Base-by-base conservation (phyloP, 257 asterid genomes). In the Salvia miltiorrhiza region DNA sequence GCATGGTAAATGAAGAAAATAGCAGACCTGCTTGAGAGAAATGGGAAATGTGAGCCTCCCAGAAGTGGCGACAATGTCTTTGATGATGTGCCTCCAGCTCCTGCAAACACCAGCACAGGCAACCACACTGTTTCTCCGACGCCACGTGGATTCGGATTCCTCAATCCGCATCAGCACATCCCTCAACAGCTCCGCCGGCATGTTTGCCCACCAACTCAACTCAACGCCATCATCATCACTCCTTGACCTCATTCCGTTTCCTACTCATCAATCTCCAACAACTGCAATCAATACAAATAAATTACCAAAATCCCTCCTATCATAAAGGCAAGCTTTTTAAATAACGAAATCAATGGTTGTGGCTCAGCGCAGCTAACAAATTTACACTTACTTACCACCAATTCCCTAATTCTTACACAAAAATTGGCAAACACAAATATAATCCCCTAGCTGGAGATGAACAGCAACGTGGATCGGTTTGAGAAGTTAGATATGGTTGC, bases 71-170 rank as follows among this genome's bases (percentile, higher is more conserved):
- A 88, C 94, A 49, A 86, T 83, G 64, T 93, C 97, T 57, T 84
- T 90, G 88, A 85, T 82, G 5, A 87, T 84, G 19, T 83, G 92
- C 61, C 98, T 90, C 98, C 98, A 93, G 79, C 87, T 88, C 80
- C 89, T 81, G 65, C 98, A 92, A 80, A 90, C 97, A 70, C 97
- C 97, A 48, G 94, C 94, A 81, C 97, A 93, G 50, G 94, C 82
- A 79, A 88, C 90, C 66, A 90, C 95, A 80, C 79, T 77, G 86
- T 77, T 88, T 43, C 97, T 68, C 4, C 61, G 78, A n/a, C 86
- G 95, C 97, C 98, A 93, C 5, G 76, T 57, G 52, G 71, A 63
- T 56, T 90, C 98, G 0, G 96, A 85, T 26, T 73, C 88, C 83
- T 93, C 97, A 19, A 93, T 83, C 82, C 97, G 63, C 84, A 79